Evolutionary conservation across 2,329 filamentous ascomycete species (phyloP).

Genomic region (Colletotrichum graminicola): DNA sequence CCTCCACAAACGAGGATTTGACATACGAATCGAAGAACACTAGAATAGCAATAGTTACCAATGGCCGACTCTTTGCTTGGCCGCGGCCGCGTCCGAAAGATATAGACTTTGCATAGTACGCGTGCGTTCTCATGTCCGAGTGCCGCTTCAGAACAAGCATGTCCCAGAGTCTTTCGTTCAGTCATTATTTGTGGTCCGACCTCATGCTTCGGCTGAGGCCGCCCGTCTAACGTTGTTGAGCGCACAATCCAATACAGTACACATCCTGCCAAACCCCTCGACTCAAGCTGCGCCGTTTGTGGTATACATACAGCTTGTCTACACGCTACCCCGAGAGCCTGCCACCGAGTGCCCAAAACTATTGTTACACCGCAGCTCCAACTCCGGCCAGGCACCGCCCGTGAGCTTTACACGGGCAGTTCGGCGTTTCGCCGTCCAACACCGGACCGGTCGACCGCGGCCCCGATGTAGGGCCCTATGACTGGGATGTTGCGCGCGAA

Average conservation of each 20-base stretch:
- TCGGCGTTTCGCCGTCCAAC: slow-evolving; percentile 80
- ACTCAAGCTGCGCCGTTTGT: slow-evolving; percentile 41
- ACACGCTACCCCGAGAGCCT: slow-evolving; percentile 12
- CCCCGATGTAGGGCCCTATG: slow-evolving; percentile 86
- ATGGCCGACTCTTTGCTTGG: slow-evolving; percentile 39
- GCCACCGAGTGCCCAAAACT: slow-evolving; percentile 32
- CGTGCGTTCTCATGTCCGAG: not conserved
- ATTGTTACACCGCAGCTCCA: slow-evolving; percentile 7
- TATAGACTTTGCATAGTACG: slow-evolving; percentile 7
- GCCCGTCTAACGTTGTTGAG: not conserved
- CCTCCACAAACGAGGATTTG: slow-evolving; percentile 31
- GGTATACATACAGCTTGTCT: slow-evolving; percentile 40
- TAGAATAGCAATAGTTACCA: slow-evolving; percentile 42
- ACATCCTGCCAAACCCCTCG: slow-evolving; percentile 6
- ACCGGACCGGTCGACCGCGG: slow-evolving; percentile 77
- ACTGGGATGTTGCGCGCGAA: slow-evolving; percentile 89
- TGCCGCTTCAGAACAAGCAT: not conserved
- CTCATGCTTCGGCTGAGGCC: not conserved
- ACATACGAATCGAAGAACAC: slow-evolving; percentile 42
- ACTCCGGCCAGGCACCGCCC: not conserved
- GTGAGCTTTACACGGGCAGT: slow-evolving; percentile 73
- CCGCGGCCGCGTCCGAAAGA: slow-evolving; percentile 22
- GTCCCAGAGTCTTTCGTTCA: slow-evolving; percentile 25
- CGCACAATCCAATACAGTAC: slow-evolving; percentile 16
- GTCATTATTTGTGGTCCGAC: slow-evolving; percentile 21